phyloP scores from a whole-genome alignment of 2,329 filamentous ascomycete species.

The Trichothecium roseum region DNA sequence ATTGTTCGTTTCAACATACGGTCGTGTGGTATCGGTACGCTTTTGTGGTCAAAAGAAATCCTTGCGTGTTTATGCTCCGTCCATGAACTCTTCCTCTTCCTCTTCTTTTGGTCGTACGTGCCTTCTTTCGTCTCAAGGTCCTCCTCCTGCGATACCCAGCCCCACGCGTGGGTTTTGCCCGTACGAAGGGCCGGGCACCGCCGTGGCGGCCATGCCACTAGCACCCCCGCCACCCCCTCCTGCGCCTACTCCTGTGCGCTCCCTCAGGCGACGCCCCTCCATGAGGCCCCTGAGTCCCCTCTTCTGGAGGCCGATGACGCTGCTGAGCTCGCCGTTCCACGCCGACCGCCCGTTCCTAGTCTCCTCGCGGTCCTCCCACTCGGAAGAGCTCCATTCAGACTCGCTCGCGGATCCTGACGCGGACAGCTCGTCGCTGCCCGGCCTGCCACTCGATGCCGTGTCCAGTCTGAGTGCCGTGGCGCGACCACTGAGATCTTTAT shows the following conservation, averaged over 20 bases:
- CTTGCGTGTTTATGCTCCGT: too few relatives aligned
- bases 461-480: conserved; percentile 24
- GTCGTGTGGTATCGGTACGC: too few relatives aligned
- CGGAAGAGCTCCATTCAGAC: conserved; percentile 46
- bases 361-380: conserved; percentile 36
- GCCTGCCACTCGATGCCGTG: conserved; percentile 22
- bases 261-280: conserved; percentile 81
- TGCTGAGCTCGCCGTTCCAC: conserved; percentile 74
- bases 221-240: conserved; percentile 9
- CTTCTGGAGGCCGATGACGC: conserved; percentile 93
- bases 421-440: conserved; percentile 37
- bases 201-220: conserved; percentile 16
- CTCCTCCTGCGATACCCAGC: conserved; percentile 38
- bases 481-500: conserved; percentile 18
- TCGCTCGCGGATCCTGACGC: conserved; percentile 40
- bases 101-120: too few relatives aligned
- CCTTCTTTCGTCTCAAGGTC: neutral
- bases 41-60: too few relatives aligned
- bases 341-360: conserved; percentile 26
- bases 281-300: conserved; percentile 82
- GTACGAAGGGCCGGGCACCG: conserved; percentile 18
- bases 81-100: too few relatives aligned
- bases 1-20: too few relatives aligned
- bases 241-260: conserved; percentile 44
- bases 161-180: conserved; percentile 31